Evolutionary conservation across 1,139 yeast species (phyloP), one percentile per base, ranked within the genome.

Genomic region (Geotrichum citri-aurantii): DNA sequence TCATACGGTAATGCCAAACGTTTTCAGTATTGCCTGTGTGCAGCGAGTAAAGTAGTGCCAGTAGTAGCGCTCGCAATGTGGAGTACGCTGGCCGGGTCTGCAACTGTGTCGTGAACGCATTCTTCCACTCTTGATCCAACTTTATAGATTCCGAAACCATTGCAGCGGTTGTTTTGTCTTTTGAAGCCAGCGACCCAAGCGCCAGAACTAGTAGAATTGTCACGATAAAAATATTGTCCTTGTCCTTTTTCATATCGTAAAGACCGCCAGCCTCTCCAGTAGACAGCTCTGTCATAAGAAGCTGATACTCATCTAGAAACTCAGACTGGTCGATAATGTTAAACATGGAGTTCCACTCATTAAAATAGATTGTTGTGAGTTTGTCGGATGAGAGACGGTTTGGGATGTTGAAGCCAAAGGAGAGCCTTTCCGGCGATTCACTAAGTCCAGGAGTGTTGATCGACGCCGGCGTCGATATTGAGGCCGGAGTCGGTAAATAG

Each of bases 21-120:
- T 89, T 84, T 11, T 84, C 79, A 46, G 84, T 80, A 69, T 87
- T 91, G 19, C 96, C 95, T 10, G 82, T 81, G 44, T 85, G 85
- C 51, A 88, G 74, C 65, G 88, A 85, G 68, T 88, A 88, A 61
- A 86, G 82, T 47, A 86, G 74, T 1, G 93, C 84, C 61, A 90
- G 75, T 0, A 88, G 73, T 49, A 87, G 73, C 40, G 87, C 81
- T 66, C 88, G 95, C 54, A 88, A 75, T 0, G 92, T 83, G 57
- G 83, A 84, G 26, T 89, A 77, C 0, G 89, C 82, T 57, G 93
- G 85, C 27, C 78, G 73, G 40, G 78, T 73, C 1, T 85, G 82
- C 26, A 81, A 73, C 60, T 86, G 79, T 49, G 81, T 72, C 42
- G 76, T 66, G 57, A 78, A 77, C 64, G 76, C 81, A 75, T 81